Evolutionary conservation across 768 basidiomycete species (phyloP).

Genomic region (Serendipita sp.): DNA sequence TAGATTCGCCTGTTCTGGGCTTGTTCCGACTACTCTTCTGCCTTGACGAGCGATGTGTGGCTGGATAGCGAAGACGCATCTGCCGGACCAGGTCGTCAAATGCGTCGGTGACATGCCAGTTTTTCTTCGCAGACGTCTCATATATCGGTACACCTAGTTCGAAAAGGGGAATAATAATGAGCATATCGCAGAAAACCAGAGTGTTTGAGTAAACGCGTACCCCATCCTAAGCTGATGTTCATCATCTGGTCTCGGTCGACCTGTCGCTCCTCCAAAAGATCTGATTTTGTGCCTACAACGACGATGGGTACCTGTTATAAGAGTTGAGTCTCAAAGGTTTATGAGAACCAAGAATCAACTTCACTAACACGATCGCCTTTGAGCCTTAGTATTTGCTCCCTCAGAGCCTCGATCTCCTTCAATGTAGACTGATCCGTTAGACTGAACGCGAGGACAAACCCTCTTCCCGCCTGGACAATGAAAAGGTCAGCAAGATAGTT

Average conservation of each 20-base stretch:
- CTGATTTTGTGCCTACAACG: slow-evolving; percentile 73
- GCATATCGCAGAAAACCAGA: slow-evolving; percentile 29
- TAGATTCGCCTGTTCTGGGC: neutral
- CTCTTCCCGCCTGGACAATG: slow-evolving; percentile 11
- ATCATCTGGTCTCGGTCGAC: slow-evolving; percentile 28
- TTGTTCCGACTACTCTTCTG: neutral
- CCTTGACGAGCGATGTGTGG: slow-evolving; percentile 4
- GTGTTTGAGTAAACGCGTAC: neutral
- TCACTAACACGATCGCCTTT: slow-evolving; percentile 29
- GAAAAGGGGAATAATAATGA: slow-evolving; percentile 9
- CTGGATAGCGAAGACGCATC: slow-evolving; percentile 51
- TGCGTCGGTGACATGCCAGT: slow-evolving; percentile 65
- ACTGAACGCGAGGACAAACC: slow-evolving; percentile 28
- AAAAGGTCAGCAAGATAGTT: neutral
- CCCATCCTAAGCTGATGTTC: slow-evolving; percentile 9
- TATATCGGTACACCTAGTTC: slow-evolving; percentile 40
- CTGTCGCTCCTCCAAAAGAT: slow-evolving; percentile 65
- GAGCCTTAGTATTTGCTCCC: slow-evolving; percentile 66
- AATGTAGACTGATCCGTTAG: slow-evolving; percentile 68
- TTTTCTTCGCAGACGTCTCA: slow-evolving; percentile 75
- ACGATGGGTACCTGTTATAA: slow-evolving; percentile 45
- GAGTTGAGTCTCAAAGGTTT: neutral
- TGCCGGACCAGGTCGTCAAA: slow-evolving; percentile 63
- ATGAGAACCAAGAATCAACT: neutral
- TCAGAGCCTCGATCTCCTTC: slow-evolving; percentile 60